A percentile compares a stretch with the other conserved stretches of the same genome.
phyloP scores from a whole-genome alignment of 164 flowering plant species.

The Vitis riparia region DNA sequence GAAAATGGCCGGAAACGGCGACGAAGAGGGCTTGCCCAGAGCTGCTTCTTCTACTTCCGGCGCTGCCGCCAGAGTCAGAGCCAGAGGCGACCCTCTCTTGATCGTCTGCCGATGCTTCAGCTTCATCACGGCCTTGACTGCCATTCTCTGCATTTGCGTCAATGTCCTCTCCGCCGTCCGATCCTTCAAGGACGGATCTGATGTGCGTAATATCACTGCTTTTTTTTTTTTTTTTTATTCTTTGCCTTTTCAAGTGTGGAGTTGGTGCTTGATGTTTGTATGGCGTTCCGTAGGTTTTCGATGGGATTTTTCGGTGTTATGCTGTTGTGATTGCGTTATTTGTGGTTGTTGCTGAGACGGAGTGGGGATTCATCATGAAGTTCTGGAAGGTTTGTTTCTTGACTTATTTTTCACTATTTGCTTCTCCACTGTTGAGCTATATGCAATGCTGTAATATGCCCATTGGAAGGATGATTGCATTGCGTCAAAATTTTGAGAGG shows the following conservation, averaged over 20 bases:
- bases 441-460: no score
- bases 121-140: conserved; percentile 55
- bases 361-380: conserved; percentile 75
- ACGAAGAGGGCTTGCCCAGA: background rate
- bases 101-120: conserved; percentile 76
- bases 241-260: background rate
- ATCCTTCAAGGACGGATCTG: conserved; percentile 66
- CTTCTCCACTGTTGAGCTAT: background rate
- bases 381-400: conserved; percentile 66
- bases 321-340: conserved; percentile 70
- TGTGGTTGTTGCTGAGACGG: conserved; percentile 88
- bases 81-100: conserved; percentile 57
- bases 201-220: conserved; percentile 39
- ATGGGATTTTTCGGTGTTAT: conserved; percentile 93
- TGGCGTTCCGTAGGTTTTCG: conserved; percentile 56
- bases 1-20: conserved; percentile 25
- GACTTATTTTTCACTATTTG: background rate
- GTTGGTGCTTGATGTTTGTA: background rate
- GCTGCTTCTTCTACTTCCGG: conserved; percentile 2
- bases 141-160: conserved; percentile 70
- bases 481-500: no score
- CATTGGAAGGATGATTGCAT: no score
- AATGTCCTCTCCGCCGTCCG: conserved; percentile 71
- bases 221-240: background rate
- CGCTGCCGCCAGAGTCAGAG: conserved; percentile 21